Conservation (phyloP, 2,329 filamentous ascomycete genomes). For the Fusarium beomiforme region DNA sequence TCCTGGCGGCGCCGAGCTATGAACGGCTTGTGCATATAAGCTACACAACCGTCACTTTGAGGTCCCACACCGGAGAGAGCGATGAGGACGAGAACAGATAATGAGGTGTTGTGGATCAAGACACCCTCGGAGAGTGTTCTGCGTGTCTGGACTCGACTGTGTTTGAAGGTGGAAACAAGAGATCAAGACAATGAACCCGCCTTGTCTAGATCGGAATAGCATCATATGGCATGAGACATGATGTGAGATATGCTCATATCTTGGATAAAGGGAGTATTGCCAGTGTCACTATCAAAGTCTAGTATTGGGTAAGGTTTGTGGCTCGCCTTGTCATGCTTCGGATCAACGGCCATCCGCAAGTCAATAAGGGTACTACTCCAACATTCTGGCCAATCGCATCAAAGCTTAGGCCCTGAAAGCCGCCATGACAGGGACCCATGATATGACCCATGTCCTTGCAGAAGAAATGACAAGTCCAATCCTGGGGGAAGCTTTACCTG, state of each 20-base stretch:
- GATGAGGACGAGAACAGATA: slow-evolving; percentile 22
- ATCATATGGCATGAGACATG: slow-evolving; percentile 10
- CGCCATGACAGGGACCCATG: slow-evolving; percentile 15
- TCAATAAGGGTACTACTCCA: slow-evolving; percentile 6
- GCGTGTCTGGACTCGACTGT: not conserved
- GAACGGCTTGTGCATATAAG: slow-evolving; percentile 31
- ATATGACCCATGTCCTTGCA: slow-evolving; percentile 19
- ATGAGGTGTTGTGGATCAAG: not conserved
- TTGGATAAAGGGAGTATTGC: slow-evolving; percentile 12
- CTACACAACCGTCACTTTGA: slow-evolving; percentile 23
- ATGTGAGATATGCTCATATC: slow-evolving; percentile 6
- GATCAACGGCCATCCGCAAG: slow-evolving; percentile 26
- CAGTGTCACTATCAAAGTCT: not conserved
- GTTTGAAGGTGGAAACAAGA: not conserved
- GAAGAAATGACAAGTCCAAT: slow-evolving; percentile 24
- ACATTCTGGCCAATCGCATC: slow-evolving; percentile 8
- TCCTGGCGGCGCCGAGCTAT: slow-evolving; percentile 10
- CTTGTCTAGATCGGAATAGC: slow-evolving; percentile 19
- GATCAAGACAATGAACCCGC: not conserved
- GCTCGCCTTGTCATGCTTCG: slow-evolving; percentile 5
- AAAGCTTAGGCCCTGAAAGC: not conserved
- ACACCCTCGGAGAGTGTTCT: slow-evolving; percentile 7
- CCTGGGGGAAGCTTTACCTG: slow-evolving; percentile 10
- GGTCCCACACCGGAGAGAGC: slow-evolving; percentile 21
- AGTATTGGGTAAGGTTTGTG: not conserved